phyloP scores from a whole-genome alignment of 495 filamentous ascomycete genomes.

The Aspergillus egyptiacus region DNA sequence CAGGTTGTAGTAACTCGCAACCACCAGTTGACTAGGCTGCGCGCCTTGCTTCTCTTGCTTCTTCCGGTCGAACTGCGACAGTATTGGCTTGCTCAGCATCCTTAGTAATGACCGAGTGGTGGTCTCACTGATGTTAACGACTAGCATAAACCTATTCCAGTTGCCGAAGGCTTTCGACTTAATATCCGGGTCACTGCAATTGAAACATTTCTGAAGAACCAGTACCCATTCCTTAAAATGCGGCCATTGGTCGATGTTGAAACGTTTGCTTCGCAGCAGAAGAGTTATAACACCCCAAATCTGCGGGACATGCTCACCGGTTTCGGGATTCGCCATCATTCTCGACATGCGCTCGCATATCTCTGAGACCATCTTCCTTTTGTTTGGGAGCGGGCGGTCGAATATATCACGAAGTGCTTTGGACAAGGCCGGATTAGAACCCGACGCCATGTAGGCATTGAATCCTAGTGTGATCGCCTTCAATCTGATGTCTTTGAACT shows the following conservation, averaged over 20 bases:
- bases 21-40: constrained; percentile 51
- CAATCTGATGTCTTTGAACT: constrained; percentile 63
- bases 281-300: constrained; percentile 82
- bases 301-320: constrained; percentile 64
- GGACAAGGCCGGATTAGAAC: constrained; percentile 57
- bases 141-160: constrained; percentile 78
- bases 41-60: constrained; percentile 50
- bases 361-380: constrained; percentile 55
- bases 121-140: constrained; percentile 53
- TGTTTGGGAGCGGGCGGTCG: constrained; percentile 48
- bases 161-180: constrained; percentile 72
- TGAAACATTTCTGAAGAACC: constrained; percentile 78
- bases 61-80: constrained; percentile 62
- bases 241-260: constrained; percentile 64
- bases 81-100: constrained; percentile 64
- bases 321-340: constrained; percentile 64
- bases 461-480: constrained; percentile 70
- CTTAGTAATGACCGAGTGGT: constrained; percentile 54
- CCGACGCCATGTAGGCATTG: constrained; percentile 56
- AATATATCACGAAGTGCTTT: constrained; percentile 62
- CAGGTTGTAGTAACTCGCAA: constrained; percentile 68
- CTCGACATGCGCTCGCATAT: constrained; percentile 59
- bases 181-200: constrained; percentile 63
- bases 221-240: constrained; percentile 64
- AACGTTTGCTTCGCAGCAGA: constrained; percentile 58